Evolutionary conservation across 2,329 filamentous ascomycete genomes (phyloP), one percentile per base, ranked within the genome.

Genomic region (Talaromyces sp.): DNA sequence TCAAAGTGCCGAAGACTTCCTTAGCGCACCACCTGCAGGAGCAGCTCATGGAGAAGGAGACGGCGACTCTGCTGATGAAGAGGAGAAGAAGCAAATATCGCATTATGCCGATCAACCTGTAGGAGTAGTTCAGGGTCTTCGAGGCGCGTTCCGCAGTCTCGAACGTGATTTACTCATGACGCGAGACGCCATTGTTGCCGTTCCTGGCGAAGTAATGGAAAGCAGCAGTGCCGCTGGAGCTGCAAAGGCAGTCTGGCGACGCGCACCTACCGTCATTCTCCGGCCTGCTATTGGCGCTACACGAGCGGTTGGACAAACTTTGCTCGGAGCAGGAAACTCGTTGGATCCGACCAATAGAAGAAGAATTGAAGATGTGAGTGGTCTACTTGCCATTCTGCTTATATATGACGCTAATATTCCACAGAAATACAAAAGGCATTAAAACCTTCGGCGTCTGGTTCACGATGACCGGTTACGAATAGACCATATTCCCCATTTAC

Each of bases 71-170:
- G 76, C 82, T 0, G 88, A 90, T 40, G 83, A 87, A 16, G 88
- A 91, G 62, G 86, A 90, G 66, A 85, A 83, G 64, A 92, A 91
- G 68, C 89, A 90, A 66, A 91, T 97, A 66, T 96, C 91, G 9
- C 84, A 93, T 1, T 99, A 99, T 71, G 95, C 96, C 0, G 91
- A 98, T 69, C 95, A 98, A 72, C 96, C 96, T 0, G 86, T 95
- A 1, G 91, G 91, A 1, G 90, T 99, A 2, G 83, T 93, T 3
- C 91, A 96, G 69, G 95, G 95, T 3, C 80, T 99, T 16, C 84
- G 90, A 2, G 90, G 90, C 12, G 95, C 92, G 3, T 93, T 93
- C 69, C 82, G 87, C 31, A 91, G 92, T 60, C 82, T 99, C 31
- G 88, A 93, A 65, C 86, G 92, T 37, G 96, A 99, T 74, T 81